Evolutionary conservation across 768 basidiomycete species (phyloP).

Genomic region (Sporobolomyces phaffii): DNA sequence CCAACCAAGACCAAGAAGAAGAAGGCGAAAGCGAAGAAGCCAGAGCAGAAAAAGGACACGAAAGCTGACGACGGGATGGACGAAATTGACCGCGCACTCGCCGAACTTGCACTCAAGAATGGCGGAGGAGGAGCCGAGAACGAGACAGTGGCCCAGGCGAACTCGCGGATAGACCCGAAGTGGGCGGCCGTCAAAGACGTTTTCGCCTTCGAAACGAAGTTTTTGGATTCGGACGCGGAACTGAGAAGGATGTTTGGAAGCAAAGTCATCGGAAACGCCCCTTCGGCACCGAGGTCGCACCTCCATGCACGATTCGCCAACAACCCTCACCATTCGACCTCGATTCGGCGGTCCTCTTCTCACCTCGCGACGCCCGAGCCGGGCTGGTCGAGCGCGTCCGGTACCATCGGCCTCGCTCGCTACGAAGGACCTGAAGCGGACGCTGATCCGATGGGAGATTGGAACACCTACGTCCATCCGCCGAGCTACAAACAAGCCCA

Average conservation of each 20-base stretch:
- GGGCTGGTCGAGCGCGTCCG: slow-evolving; percentile 60
- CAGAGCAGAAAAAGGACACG: not conserved
- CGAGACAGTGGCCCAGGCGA: slow-evolving; percentile 10
- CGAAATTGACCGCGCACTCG: slow-evolving; percentile 76
- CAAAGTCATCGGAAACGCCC: slow-evolving; percentile 53
- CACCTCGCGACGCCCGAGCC: slow-evolving; percentile 68
- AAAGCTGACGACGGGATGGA: slow-evolving; percentile 58
- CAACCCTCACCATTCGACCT: slow-evolving; percentile 41
- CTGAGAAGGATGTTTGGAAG: slow-evolving; percentile 90
- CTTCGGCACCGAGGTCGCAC: not conserved
- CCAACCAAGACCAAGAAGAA: slow-evolving; percentile 1
- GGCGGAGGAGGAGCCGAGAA: slow-evolving; percentile 39
- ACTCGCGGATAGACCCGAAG: slow-evolving; percentile 21
- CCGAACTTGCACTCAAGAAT: slow-evolving; percentile 55
- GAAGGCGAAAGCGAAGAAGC: slow-evolving; percentile 8
- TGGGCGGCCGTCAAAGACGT: slow-evolving; percentile 47
- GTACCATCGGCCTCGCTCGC: slow-evolving; percentile 8
- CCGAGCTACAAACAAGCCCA: slow-evolving; percentile 69
- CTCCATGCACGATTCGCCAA: slow-evolving; percentile 39
- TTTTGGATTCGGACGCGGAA: slow-evolving; percentile 84
- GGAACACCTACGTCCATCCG: slow-evolving; percentile 85
- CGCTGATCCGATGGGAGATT: slow-evolving; percentile 54
- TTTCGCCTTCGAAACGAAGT: slow-evolving; percentile 68
- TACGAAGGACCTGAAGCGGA: slow-evolving; percentile 28
- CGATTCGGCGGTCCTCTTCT: slow-evolving; percentile 21